These are phyloP conservation scores for Cochlearia excelsa DNA, from an alignment of 345 rosid genomes.

Conservation along the genomic window DNA sequence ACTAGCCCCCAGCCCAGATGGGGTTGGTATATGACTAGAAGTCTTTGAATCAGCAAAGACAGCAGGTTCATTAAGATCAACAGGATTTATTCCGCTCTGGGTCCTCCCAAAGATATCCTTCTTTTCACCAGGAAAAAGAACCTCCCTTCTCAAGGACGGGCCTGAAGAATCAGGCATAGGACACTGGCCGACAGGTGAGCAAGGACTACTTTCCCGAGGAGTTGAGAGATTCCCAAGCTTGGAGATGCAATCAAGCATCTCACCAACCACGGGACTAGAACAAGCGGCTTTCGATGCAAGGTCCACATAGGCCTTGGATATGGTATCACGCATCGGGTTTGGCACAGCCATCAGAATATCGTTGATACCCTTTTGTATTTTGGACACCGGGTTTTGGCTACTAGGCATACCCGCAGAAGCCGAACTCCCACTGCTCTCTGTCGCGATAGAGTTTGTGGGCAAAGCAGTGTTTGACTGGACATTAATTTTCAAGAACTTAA, in stretches of 20 bases:
- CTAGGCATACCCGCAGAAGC: slow-evolving; percentile 49
- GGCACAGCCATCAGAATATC: slow-evolving; percentile 64
- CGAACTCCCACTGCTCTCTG: slow-evolving; percentile 42
- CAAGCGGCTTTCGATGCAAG: slow-evolving; percentile 52
- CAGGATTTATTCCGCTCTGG: slow-evolving; percentile 25
- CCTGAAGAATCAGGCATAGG: slow-evolving; percentile 23
- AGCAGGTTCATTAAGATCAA: slow-evolving; percentile 16
- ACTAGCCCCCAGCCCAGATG: slow-evolving; percentile 27
- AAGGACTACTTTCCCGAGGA: background rate
- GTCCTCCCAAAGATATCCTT: slow-evolving; percentile 28
- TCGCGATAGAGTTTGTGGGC: slow-evolving; percentile 22
- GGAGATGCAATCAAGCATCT: slow-evolving; percentile 34
- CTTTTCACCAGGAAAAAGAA: slow-evolving; percentile 25
- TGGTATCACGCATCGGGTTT: slow-evolving; percentile 47
- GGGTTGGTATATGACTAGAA: slow-evolving; percentile 21
- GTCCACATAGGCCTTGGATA: slow-evolving; percentile 55
- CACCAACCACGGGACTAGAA: slow-evolving; percentile 42
- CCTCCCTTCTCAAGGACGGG: slow-evolving; percentile 11
- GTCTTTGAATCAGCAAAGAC: slow-evolving; percentile 16
- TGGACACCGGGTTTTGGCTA: slow-evolving; percentile 40
- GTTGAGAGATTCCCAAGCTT: slow-evolving; percentile 25
- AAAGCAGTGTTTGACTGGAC: slow-evolving; percentile 44
- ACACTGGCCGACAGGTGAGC: background rate
- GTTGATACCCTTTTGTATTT: slow-evolving; percentile 41
- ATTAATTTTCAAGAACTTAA: slow-evolving; percentile 67